Evolutionary conservation across 1,139 yeast genomes (phyloP).

Genomic region (Yamadazyma trypodendri): DNA sequence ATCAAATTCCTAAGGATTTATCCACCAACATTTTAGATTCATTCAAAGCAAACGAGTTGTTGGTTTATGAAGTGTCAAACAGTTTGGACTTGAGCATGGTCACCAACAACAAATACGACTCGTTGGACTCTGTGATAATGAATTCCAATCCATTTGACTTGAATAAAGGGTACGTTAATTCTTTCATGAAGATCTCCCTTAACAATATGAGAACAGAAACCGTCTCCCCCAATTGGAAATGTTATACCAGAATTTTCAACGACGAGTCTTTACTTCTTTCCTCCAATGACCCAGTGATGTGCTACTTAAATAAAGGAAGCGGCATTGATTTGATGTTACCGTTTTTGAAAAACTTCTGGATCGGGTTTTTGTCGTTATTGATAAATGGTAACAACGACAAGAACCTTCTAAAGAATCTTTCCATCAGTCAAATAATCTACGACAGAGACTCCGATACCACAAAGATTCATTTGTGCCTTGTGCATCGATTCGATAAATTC

Average conservation of each 20-base stretch:
- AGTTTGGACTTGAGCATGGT: conserved; percentile 13
- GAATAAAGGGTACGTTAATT: conserved; percentile 27
- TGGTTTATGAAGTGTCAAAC: conserved; percentile 11
- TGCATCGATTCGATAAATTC: conserved; percentile 25
- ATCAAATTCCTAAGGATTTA: neutral
- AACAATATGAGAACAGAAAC: conserved; percentile 7
- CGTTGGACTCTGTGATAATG: conserved; percentile 16
- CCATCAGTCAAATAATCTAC: conserved; percentile 33
- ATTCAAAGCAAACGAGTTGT: conserved; percentile 10
- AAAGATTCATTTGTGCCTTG: conserved; percentile 24
- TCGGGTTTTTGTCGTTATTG: conserved; percentile 38
- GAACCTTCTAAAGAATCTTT: conserved; percentile 18
- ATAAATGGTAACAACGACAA: conserved; percentile 33
- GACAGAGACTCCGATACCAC: conserved; percentile 15
- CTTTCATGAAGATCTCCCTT: conserved; percentile 28
- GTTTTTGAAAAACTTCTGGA: conserved; percentile 39
- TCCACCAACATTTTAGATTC: conserved; percentile 4
- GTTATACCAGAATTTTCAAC: conserved; percentile 30
- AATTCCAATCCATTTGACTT: conserved; percentile 21
- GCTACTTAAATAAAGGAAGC: conserved; percentile 22
- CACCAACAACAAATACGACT: conserved; percentile 14
- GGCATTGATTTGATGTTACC: conserved; percentile 36
- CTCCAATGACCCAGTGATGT: conserved; percentile 35
- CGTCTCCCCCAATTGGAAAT: conserved; percentile 34
- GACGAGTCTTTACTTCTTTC: conserved; percentile 25